Percentiles rank a stretch among this genome's conserved stretches.
Conservation (phyloP, 495 filamentous ascomycete species). For the Aspergillus cavernicola region DNA sequence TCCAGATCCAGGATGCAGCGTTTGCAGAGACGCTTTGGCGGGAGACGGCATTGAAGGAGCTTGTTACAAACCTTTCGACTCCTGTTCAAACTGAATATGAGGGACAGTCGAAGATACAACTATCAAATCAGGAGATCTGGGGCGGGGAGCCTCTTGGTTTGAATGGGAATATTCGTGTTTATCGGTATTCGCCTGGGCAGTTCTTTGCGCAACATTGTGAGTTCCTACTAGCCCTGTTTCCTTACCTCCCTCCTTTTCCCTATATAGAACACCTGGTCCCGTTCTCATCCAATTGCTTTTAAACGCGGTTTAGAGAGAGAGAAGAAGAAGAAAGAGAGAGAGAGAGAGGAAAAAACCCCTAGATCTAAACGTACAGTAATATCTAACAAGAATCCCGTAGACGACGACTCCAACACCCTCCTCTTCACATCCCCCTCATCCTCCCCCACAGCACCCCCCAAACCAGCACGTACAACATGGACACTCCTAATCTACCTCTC, state of each 20-base stretch:
- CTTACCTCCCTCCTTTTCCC: not conserved
- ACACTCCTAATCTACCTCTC: conserved; percentile 87
- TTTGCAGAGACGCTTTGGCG: conserved; percentile 77
- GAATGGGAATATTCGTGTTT: conserved; percentile 86
- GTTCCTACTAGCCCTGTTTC: conserved; percentile 25
- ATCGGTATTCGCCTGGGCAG: conserved; percentile 83
- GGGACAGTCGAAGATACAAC: conserved; percentile 34
- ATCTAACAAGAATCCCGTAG: conserved; percentile 34
- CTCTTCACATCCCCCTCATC: conserved; percentile 45
- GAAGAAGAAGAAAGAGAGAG: not conserved
- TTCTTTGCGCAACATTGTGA: conserved; percentile 87
- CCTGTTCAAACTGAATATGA: too few species aligned
- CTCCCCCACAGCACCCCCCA: conserved; percentile 16
- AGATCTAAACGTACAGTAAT: too few species aligned
- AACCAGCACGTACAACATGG: conserved; percentile 79
- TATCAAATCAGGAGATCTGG: conserved; percentile 48
- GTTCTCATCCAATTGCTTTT: too few species aligned
- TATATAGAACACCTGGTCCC: too few species aligned
- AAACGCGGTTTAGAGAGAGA: too few species aligned
- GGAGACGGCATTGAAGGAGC: conserved; percentile 33
- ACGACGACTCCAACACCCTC: conserved; percentile 75
- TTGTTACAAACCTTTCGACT: conserved; percentile 37
- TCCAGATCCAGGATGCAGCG: conserved; percentile 69
- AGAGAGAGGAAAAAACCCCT: too few species aligned
- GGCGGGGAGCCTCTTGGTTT: conserved; percentile 81